phyloP scores from a whole-genome alignment of 306 rosid genomes.

The Acmispon strigosus region DNA sequence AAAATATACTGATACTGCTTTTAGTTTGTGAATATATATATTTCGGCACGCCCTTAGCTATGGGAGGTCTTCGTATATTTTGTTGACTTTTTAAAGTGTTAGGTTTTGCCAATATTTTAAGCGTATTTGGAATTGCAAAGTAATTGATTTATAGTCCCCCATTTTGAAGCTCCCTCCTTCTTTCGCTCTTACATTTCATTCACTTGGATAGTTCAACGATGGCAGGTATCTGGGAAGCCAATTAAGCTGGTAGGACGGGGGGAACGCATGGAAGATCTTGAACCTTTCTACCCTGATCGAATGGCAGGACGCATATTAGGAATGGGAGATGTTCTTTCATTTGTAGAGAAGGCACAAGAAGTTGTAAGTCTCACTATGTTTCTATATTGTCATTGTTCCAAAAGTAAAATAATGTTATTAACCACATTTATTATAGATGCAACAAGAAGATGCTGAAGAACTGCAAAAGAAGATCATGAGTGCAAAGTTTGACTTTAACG shows the following conservation, averaged over 20 bases:
- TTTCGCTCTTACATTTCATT: not conserved
- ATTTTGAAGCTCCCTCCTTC: not conserved
- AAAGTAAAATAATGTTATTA: not conserved
- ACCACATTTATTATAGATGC: conserved; percentile 51
- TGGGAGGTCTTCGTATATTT: conserved; percentile 3
- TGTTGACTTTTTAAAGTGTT: not conserved
- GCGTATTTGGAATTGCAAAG: not conserved
- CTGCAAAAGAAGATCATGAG: conserved; percentile 97
- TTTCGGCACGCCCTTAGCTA: not conserved
- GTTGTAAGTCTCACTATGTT: conserved; percentile 54
- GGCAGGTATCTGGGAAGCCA: conserved; percentile 96
- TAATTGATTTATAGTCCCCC: not conserved
- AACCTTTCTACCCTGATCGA: conserved; percentile 95
- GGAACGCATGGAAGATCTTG: conserved; percentile 98
- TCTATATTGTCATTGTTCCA: not conserved
- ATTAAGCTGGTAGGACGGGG: conserved; percentile 97
- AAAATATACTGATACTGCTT: not conserved
- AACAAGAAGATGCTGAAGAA: conserved; percentile 94
- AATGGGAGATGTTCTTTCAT: conserved; percentile 98
- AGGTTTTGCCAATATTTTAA: not conserved
- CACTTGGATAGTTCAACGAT: conserved; percentile 16
- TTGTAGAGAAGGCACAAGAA: conserved; percentile 98
- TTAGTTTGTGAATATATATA: conserved; percentile 16
- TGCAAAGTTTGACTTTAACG: conserved; percentile 97
- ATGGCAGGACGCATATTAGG: conserved; percentile 99